Base-by-base conservation (phyloP, 371 early-diverging fungal species). In the Zancudomyces culisetae region DNA sequence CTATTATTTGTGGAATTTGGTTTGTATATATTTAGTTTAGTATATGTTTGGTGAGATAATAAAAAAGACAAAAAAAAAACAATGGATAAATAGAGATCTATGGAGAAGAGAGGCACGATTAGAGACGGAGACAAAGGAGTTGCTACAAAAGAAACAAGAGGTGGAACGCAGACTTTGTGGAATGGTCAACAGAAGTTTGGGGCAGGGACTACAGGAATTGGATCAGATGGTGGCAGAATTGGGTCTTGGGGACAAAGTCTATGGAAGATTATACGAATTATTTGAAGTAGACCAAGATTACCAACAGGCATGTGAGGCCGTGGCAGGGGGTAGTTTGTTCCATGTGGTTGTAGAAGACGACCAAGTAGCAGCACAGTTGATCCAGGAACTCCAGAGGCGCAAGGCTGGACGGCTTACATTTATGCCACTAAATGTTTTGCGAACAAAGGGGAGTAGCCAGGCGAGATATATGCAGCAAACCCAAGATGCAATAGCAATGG, bases 261-360 rank as follows among this genome's bases (percentile, higher is more conserved):
- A 89, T 62, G 98, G 98, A 0, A 90, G 93, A 6, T 68, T 97
- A 13, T 93, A 83, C 62, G 83, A 92, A 60, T 73, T 95, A 22
- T 88, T 97, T 65, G 79, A 86, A 23, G 82, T 90, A 0, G 85
- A 89, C 49, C 81, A 83, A 22, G 68, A 74, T 3, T 90, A 83
- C 54, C 71, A 75, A 54, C 78, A 83, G 0, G 90, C 93, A 8
- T 88, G 90, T n/a, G 96, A 95, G 62, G 80, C 84, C 0, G 76
- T 90, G 47, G 91, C 90, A 6, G 91, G 94, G 8, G 43, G 59
- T 23, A 87, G 89, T 56, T 69, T 99, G 39, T 97, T 94, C 70
- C 90, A 95, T 62, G 79, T 99, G 15, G 98, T 99, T 13, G 98
- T 98, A 0, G 92, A 97, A 60, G 84, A 78, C 2, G 96, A 96